Conservation (phyloP, 164 flowering plant genomes). For the Tetrastigma voinierianum region DNA sequence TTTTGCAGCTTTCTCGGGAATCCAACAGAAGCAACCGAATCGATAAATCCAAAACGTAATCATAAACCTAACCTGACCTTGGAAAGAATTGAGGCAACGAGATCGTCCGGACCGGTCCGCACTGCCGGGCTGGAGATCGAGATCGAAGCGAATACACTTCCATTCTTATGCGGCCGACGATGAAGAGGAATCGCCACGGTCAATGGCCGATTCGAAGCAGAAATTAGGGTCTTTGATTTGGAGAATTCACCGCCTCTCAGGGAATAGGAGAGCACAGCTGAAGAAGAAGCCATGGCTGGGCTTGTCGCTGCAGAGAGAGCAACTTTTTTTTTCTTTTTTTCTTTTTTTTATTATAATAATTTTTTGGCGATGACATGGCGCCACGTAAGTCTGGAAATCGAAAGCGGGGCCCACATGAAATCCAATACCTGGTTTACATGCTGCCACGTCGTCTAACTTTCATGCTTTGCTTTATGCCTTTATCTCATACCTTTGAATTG, state of each 20-base stretch:
- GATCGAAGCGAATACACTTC: conserved; percentile 20
- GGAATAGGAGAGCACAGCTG: conserved; percentile 17
- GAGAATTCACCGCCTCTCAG: conserved; percentile 10
- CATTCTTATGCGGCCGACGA: neutral
- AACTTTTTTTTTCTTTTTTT: too few relatives aligned
- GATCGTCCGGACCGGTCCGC: conserved; percentile 41
- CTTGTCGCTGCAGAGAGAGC: neutral
- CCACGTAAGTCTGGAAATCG: conserved; percentile 9
- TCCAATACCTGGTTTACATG: neutral
- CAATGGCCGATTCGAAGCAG: neutral
- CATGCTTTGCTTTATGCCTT: conserved; percentile 3
- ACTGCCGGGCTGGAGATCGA: conserved; percentile 25
- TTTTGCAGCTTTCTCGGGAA: neutral
- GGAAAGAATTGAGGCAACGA: conserved; percentile 54
- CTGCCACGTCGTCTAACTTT: conserved; percentile 10
- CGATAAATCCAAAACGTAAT: neutral
- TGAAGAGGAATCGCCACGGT: conserved; percentile 9
- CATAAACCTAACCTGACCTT: conserved; percentile 33
- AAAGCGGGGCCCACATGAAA: neutral
- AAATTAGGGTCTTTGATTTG: conserved; percentile 9
- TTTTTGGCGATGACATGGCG: neutral
- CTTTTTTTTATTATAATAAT: too few relatives aligned
- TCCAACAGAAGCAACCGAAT: neutral
- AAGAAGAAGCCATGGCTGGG: conserved; percentile 16
- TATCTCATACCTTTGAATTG: neutral